Evolutionary conservation across 768 basidiomycete genomes (phyloP), one percentile per base, ranked within the genome.

Genomic region (Boletus coccyginus): DNA sequence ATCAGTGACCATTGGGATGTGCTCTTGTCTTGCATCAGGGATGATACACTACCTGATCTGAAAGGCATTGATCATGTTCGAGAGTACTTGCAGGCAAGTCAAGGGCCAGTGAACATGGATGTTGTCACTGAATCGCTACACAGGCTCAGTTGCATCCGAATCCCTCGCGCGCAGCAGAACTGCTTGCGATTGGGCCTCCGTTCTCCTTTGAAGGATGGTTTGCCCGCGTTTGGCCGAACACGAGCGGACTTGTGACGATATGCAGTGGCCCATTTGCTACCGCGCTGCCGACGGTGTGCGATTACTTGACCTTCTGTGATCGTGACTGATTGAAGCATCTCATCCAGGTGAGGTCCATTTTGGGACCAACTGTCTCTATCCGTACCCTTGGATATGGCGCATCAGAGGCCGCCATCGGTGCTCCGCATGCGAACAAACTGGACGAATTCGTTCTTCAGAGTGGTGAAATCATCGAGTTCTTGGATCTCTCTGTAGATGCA

Each of bases 1-100:
- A 43, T 63, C 7, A 47, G 65, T 21, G 61, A 65, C 8, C 53
- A 58, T 13, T 65, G 61, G 63, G 43, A 55, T 14, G n/a, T 52
- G 10, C 61, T 68, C 5, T 14, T 65, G 16, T 51, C 53, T 6
- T 63, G 55, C 42, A 56, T 67, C 13, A 46, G 38, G 29, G 33
- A 58, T 8, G 66, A 61, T 7, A 50, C 11, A 0, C 12, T 67
- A 1, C 66, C 66, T 2, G 53, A 63, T 35, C 12, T 65, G 1
- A 40, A 67, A 32, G 50, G 53, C 8, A 51, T 58, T 6, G 55
- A 46, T 27, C 36, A 52, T 19, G 47, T 66, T 31, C 61, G 58
- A 32, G 13, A 4, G 16, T 36, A 61, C 35, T 46, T 68, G 31
- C 43, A 68, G 55, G 61, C 36, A 33, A 55, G 40, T 39, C 6